phyloP scores from a whole-genome alignment of 2,329 filamentous ascomycete genomes.

The Alternaria atra region DNA sequence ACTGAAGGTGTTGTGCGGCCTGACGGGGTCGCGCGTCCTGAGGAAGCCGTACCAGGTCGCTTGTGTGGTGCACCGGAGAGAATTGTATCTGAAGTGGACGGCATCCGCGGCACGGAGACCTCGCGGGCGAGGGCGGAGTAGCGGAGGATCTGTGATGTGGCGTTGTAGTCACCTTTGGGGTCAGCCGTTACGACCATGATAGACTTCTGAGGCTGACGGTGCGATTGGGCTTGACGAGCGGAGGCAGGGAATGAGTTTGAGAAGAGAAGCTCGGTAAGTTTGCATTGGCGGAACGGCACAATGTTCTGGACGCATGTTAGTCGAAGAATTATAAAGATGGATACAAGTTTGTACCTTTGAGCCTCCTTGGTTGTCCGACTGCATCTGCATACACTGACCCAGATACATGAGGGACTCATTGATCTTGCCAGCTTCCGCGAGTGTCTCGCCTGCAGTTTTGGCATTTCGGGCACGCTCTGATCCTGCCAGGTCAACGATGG shows the following conservation, averaged over 20 bases:
- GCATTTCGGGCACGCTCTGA: slow-evolving; percentile 93
- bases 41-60: slow-evolving; percentile 42
- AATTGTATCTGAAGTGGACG: slow-evolving; percentile 80
- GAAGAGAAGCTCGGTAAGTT: slow-evolving; percentile 63
- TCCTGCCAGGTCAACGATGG: slow-evolving; percentile 90
- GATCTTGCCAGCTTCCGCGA: slow-evolving; percentile 97
- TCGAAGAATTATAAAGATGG: background rate
- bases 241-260: slow-evolving; percentile 59
- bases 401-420: slow-evolving; percentile 99
- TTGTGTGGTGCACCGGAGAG: slow-evolving; percentile 42
- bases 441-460: slow-evolving; percentile 90
- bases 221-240: slow-evolving; percentile 56
- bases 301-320: slow-evolving; percentile 58
- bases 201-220: slow-evolving; percentile 75
- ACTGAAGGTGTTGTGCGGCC: slow-evolving; percentile 58
- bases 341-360: slow-evolving; percentile 68
- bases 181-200: slow-evolving; percentile 98
- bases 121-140: slow-evolving; percentile 94
- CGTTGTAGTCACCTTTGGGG: slow-evolving; percentile 91
- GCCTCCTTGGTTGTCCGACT: slow-evolving; percentile 78
- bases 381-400: slow-evolving; percentile 95
- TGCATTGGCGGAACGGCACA: slow-evolving; percentile 73
- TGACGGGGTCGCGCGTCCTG: slow-evolving; percentile 47
- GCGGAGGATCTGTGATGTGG: slow-evolving; percentile 92
- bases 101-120: slow-evolving; percentile 88